A percentile compares a stretch with the other conserved stretches of the same genome.
Evolutionary conservation across 2,329 filamentous ascomycete species (phyloP).

Genomic region (Camillea tinctor): DNA sequence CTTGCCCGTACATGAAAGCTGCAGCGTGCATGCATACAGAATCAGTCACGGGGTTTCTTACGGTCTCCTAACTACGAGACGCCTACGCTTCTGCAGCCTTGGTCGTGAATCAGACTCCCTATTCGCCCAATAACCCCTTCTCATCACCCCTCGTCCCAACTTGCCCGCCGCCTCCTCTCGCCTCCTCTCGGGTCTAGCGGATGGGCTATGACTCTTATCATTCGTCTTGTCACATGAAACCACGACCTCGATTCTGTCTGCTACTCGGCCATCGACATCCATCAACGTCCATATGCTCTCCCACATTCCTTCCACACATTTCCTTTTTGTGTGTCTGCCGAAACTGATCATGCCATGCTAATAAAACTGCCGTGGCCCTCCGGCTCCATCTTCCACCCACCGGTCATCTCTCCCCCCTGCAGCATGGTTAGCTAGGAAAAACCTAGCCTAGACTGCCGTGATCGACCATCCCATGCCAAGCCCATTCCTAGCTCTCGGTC

Average conservation of each 20-base stretch:
- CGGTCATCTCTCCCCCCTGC: slow-evolving; percentile 5
- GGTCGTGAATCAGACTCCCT: background rate
- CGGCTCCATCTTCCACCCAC: background rate
- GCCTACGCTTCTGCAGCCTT: background rate
- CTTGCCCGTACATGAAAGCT: slow-evolving; percentile 9
- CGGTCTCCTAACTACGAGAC: background rate
- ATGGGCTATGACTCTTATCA: background rate
- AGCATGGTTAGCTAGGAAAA: slow-evolving; percentile 14
- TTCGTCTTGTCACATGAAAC: background rate
- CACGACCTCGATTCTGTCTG: background rate
- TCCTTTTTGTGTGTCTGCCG: background rate
- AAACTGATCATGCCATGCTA: background rate
- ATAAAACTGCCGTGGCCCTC: background rate
- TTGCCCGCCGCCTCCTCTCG: background rate
- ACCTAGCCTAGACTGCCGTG: slow-evolving; percentile 20
- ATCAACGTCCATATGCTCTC: background rate
- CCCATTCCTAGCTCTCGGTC: slow-evolving; percentile 6
- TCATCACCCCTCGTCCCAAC: background rate
- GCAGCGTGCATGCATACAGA: slow-evolving; percentile 22
- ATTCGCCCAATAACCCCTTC: background rate
- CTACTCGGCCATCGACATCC: background rate
- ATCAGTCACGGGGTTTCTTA: slow-evolving; percentile 18
- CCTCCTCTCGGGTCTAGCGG: background rate
- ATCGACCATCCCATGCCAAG: slow-evolving; percentile 21
- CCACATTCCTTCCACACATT: background rate